phyloP scores from a whole-genome alignment of 1,284 basidiomycete species.

The Neolentinus lepideus region DNA sequence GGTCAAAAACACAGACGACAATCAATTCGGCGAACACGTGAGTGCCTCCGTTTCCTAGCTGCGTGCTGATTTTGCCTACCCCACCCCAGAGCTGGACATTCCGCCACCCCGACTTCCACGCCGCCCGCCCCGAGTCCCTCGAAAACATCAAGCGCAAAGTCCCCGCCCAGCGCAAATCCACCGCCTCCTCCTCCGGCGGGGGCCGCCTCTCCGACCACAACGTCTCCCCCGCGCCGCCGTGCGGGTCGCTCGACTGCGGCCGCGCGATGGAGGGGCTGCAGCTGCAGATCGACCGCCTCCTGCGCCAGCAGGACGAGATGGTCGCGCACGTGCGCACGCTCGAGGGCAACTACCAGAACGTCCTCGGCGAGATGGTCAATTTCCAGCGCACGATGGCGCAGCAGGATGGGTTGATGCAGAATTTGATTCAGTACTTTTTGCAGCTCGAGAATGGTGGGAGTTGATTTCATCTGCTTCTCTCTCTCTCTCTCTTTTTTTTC shows the following conservation, averaged over 20 bases:
- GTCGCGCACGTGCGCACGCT: constrained; percentile 53
- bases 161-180: constrained; percentile 60
- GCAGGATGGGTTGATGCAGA: constrained; percentile 82
- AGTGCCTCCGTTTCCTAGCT: constrained; percentile 18
- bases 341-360: constrained; percentile 71
- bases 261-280: constrained; percentile 33
- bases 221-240: constrained; percentile 24
- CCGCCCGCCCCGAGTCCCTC: constrained; percentile 77
- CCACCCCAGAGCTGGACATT: constrained; percentile 84
- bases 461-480: background rate
- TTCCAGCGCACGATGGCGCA: constrained; percentile 82
- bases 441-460: constrained; percentile 58
- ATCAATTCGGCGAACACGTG: constrained; percentile 74
- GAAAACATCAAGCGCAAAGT: constrained; percentile 95
- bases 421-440: constrained; percentile 75
- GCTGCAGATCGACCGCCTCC: constrained; percentile 41
- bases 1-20: constrained; percentile 78
- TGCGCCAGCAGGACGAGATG: constrained; percentile 53
- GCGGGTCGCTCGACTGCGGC: constrained; percentile 15
- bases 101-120: constrained; percentile 89
- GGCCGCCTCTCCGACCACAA: constrained; percentile 18
- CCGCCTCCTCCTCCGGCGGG: constrained; percentile 13
- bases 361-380: constrained; percentile 76
- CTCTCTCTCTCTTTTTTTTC: constrained; percentile 1
- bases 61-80: constrained; percentile 3